Evolutionary conservation across 768 basidiomycete genomes (phyloP).

Genomic region (Tylopilus cervinicoccineus): DNA sequence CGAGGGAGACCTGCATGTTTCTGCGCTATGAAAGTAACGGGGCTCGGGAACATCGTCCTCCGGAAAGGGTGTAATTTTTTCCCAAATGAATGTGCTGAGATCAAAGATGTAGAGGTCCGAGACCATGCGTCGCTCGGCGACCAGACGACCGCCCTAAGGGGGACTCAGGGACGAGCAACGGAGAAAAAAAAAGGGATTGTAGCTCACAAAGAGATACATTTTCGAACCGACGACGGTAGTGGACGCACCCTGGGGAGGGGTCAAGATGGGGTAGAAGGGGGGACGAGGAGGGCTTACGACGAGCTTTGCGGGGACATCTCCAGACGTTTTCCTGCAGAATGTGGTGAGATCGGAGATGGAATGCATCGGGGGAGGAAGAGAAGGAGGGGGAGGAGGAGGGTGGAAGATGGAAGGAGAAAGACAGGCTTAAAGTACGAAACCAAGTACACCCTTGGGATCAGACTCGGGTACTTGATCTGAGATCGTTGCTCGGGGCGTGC

Average conservation of each 20-base stretch:
- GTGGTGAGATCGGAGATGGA: slow-evolving; percentile 90
- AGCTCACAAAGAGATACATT: slow-evolving; percentile 83
- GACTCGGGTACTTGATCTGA: slow-evolving; percentile 22
- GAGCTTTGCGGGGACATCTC: slow-evolving; percentile 84
- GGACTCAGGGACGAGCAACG: not conserved
- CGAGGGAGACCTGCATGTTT: slow-evolving; percentile 55
- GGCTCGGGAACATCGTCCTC: slow-evolving; percentile 75
- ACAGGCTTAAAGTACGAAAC: slow-evolving; percentile 19
- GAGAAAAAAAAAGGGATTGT: not conserved
- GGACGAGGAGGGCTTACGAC: slow-evolving; percentile 53
- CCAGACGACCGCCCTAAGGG: slow-evolving; percentile 77
- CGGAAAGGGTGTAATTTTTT: slow-evolving; percentile 52
- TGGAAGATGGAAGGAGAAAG: slow-evolving; percentile 8
- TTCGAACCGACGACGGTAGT: slow-evolving; percentile 87
- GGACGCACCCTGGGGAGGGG: slow-evolving; percentile 66
- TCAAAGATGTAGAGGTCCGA: slow-evolving; percentile 90
- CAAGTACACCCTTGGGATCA: slow-evolving; percentile 8
- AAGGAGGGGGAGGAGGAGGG: slow-evolving; percentile 3
- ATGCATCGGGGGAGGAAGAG: slow-evolving; percentile 41
- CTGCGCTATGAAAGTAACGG: slow-evolving; percentile 94
- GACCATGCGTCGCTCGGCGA: slow-evolving; percentile 84
- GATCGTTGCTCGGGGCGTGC: slow-evolving; percentile 26
- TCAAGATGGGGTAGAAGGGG: not conserved
- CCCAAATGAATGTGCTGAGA: slow-evolving; percentile 78
- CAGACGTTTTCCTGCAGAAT: slow-evolving; percentile 75